A percentile compares a stretch with the other conserved stretches of the same genome.
These are phyloP conservation scores for Urochloa ruziziensis DNA, from an alignment of 176 grass and related monocot genomes.

Conservation along the genomic window DNA sequence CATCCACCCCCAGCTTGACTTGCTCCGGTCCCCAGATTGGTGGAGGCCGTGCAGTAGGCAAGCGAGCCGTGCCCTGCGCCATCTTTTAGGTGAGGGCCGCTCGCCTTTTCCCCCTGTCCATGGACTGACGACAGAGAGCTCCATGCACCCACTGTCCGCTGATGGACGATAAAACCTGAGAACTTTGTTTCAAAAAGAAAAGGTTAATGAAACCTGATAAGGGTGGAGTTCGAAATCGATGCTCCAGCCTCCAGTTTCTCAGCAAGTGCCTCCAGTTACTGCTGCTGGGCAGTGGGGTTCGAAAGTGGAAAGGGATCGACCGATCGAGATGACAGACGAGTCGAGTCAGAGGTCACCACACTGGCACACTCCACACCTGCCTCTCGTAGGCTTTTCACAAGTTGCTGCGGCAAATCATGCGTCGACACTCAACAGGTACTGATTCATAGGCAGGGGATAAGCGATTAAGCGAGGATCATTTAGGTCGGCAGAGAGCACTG, in stretches of 20 bases:
- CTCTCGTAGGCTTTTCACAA: background rate
- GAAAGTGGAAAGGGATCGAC: background rate
- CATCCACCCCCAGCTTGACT: conserved; percentile 11
- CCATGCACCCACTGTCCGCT: background rate
- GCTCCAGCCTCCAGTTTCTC: background rate
- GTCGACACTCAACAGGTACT: background rate
- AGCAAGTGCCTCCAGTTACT: background rate
- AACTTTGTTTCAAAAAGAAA: too few relatives aligned
- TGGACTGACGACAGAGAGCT: background rate
- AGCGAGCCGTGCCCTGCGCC: background rate
- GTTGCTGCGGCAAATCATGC: background rate
- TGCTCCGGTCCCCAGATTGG: background rate
- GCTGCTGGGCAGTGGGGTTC: background rate
- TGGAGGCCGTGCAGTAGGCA: background rate
- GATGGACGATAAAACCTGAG: background rate
- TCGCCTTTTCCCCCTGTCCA: background rate
- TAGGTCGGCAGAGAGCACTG: background rate
- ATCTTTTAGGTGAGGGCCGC: conserved; percentile 19
- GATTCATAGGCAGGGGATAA: background rate
- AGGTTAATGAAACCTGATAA: background rate
- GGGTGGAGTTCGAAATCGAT: background rate
- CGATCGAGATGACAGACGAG: too few relatives aligned
- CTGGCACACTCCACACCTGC: too few relatives aligned
- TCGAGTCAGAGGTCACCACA: background rate
- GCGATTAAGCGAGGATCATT: background rate